phyloP scores from a whole-genome alignment of 129 eudicot species.

The Artemisia argyi region DNA sequence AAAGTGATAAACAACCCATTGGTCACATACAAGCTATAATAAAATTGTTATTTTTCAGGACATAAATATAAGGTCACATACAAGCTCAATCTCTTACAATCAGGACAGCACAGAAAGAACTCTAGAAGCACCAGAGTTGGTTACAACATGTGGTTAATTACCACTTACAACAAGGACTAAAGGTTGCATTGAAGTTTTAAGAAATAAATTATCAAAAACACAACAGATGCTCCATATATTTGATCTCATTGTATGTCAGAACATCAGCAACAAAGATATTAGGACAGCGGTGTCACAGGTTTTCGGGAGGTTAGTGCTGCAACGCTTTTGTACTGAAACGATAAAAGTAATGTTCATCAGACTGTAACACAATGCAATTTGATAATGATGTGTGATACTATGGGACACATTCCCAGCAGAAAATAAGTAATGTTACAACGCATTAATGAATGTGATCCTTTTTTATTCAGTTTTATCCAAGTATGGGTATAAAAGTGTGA shows the following conservation, averaged over 20 bases:
- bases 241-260: conserved; percentile 23
- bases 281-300: conserved; percentile 48
- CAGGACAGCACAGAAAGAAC: conserved; percentile 9
- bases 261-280: conserved; percentile 20
- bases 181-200: conserved; percentile 9
- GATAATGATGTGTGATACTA: neutral
- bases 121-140: conserved; percentile 6
- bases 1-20: too few relatives aligned
- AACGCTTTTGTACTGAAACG: conserved; percentile 74
- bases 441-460: too few relatives aligned
- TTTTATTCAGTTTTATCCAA: too few relatives aligned
- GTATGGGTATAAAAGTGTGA: too few relatives aligned
- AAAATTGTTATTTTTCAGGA: neutral
- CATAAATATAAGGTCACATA: conserved; percentile 10
- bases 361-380: neutral
- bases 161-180: conserved; percentile 25
- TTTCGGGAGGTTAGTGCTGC: conserved; percentile 52
- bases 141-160: conserved; percentile 33
- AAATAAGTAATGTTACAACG: neutral
- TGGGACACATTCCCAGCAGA: neutral
- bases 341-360: conserved; percentile 13
- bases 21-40: conserved; percentile 5
- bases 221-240: conserved; percentile 2
- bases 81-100: neutral
- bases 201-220: conserved; percentile 13